Base-by-base conservation (phyloP, 768 basidiomycete species). In the Pluteus cervinus region DNA sequence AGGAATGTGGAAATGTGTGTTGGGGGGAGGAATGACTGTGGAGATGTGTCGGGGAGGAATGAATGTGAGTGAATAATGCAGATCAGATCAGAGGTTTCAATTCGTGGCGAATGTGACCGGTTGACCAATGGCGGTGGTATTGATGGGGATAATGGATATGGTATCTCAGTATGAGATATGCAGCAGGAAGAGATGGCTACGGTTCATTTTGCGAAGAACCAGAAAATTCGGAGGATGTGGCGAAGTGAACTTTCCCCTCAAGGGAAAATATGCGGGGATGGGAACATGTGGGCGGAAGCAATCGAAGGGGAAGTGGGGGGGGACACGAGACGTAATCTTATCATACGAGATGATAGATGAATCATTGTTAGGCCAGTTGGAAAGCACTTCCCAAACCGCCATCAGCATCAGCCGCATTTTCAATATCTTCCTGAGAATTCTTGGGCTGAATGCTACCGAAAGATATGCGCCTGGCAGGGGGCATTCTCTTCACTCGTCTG, bases 321-420 rank as follows among this genome's bases (percentile, higher is more conserved):
- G n/a, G n/a, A n/a, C n/a, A n/a, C n/a, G n/a, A n/a, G n/a, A n/a
- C n/a, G n/a, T n/a, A n/a, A n/a, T n/a, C n/a, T n/a, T n/a, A n/a
- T n/a, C n/a, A n/a, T n/a, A n/a, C n/a, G n/a, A n/a, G n/a, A n/a
- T n/a, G n/a, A n/a, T n/a, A n/a, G n/a, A n/a, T n/a, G n/a, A n/a
- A n/a, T n/a, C n/a, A n/a, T n/a, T n/a, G 28, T 68, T 47, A 81
- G 10, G 62, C 67, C 57, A 83, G 58, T 47, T 82, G 79, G 55
- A 89, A 85, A 18, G 86, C 86, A 50, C 83, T 86, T 20, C 73
- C 86, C 34, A 88, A 47, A 37, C 58, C 55, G n/a, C 55, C 54
- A 18, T 62, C 57, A 40, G 57, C 57, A 36, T 62, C 54, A 23
- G 48, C 60, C 44, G 66, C 59, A 14, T 60, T 52, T 41, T 66